phyloP scores from a whole-genome alignment of 108 stramenopile genomes.

The Asterionellopsis glacialis region DNA sequence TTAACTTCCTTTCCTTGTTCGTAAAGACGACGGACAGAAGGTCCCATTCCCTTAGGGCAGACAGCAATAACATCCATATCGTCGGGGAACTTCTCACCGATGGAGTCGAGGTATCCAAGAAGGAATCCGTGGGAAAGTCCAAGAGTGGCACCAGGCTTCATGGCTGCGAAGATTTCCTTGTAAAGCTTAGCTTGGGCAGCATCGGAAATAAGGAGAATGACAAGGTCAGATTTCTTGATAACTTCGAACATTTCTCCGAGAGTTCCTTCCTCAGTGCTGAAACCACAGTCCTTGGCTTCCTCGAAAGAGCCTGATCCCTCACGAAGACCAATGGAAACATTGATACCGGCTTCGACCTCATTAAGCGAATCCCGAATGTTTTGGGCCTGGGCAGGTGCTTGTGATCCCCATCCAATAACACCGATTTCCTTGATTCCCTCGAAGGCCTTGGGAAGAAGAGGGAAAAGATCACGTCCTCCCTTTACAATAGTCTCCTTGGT shows the following conservation, averaged over 20 bases:
- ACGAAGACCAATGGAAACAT: constrained; percentile 92
- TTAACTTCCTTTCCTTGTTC: constrained; percentile 98
- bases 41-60: constrained; percentile 99
- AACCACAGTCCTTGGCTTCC: constrained; percentile 87
- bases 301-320: constrained; percentile 88
- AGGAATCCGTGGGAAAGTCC: constrained; percentile 96
- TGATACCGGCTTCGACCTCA: constrained; percentile 78
- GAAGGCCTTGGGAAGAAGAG: constrained; percentile 90
- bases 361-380: constrained; percentile 90
- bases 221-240: constrained; percentile 90
- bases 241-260: constrained; percentile 97
- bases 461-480: constrained; percentile 96
- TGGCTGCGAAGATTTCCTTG: constrained; percentile 95
- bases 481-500: constrained; percentile 94
- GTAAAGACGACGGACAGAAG: constrained; percentile 96
- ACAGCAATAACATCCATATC: constrained; percentile 97
- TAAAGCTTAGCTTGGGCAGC: constrained; percentile 92
- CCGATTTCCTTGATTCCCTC: constrained; percentile 95
- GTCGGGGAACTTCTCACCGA: constrained; percentile 92
- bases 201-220: constrained; percentile 95
- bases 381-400: constrained; percentile 97
- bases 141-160: constrained; percentile 96
- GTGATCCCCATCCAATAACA: constrained; percentile 98
- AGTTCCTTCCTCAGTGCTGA: constrained; percentile 87
- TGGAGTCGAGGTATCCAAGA: constrained; percentile 93